These are phyloP conservation scores for Lichtheimia hyalospora DNA, from an alignment of 371 early-diverging fungal genomes.

Conservation along the genomic window DNA sequence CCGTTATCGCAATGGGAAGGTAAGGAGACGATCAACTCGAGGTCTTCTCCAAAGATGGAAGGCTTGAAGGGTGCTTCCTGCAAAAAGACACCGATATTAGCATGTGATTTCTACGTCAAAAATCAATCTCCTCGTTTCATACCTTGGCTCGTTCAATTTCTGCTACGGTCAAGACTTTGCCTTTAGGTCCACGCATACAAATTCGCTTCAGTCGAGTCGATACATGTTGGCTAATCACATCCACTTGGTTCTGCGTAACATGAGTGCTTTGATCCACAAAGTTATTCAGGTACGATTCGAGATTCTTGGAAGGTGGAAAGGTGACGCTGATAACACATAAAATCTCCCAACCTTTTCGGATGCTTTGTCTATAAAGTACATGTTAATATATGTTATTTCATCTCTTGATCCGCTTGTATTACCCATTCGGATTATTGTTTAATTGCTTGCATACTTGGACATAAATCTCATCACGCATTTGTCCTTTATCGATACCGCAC, in stretches of 20 bases:
- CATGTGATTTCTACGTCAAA: not conserved
- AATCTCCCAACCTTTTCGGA: constrained; percentile 86
- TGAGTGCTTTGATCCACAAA: constrained; percentile 74
- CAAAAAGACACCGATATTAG: not conserved
- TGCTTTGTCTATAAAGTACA: constrained; percentile 51
- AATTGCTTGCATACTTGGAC: constrained; percentile 93
- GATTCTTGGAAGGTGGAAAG: constrained; percentile 91
- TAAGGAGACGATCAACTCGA: constrained; percentile 80
- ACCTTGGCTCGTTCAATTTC: constrained; percentile 84
- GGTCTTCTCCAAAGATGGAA: constrained; percentile 90
- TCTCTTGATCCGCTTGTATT: constrained; percentile 4
- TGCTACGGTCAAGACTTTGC: constrained; percentile 67
- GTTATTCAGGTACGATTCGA: constrained; percentile 79
- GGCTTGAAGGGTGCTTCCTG: constrained; percentile 84
- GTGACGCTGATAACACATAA: constrained; percentile 77
- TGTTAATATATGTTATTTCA: not conserved
- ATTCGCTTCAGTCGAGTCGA: constrained; percentile 68
- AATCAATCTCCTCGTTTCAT: not conserved
- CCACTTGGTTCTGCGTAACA: constrained; percentile 47
- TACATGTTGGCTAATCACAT: constrained; percentile 62
- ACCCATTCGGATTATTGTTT: constrained; percentile 78
- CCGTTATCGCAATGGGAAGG: constrained; percentile 38
- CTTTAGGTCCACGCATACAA: constrained; percentile 78
- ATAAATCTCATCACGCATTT: constrained; percentile 91
- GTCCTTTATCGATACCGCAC: constrained; percentile 73